phyloP scores from a whole-genome alignment of 2,329 filamentous ascomycete species.

The Pochonia chlamydosporia region DNA sequence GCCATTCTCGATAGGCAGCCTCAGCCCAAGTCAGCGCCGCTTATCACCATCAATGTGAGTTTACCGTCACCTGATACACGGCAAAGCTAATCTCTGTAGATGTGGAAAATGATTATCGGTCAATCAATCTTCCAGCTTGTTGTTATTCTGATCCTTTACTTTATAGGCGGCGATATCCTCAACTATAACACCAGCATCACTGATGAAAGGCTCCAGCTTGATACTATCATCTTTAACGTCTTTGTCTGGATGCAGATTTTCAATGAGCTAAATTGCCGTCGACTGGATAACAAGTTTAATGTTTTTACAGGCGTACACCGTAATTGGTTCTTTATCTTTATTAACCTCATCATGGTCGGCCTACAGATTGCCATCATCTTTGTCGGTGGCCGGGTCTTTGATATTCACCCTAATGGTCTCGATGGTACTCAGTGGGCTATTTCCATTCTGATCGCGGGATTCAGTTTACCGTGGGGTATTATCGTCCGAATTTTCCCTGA shows the following conservation, averaged over 20 bases:
- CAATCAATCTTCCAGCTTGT: slow-evolving; percentile 55
- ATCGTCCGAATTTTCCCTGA: slow-evolving; percentile 73
- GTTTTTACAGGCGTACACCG: slow-evolving; percentile 64
- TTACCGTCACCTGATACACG: slow-evolving; percentile 23
- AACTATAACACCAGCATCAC: slow-evolving; percentile 33
- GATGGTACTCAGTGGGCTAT: slow-evolving; percentile 72
- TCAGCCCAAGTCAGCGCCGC: slow-evolving; percentile 58
- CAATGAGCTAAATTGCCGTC: slow-evolving; percentile 43
- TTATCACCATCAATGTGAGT: slow-evolving; percentile 53
- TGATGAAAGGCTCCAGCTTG: slow-evolving; percentile 27
- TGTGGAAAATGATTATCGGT: slow-evolving; percentile 63
- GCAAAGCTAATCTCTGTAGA: slow-evolving; percentile 28
- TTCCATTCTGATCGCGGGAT: slow-evolving; percentile 68
- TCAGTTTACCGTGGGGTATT: slow-evolving; percentile 72
- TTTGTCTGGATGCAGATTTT: slow-evolving; percentile 71
- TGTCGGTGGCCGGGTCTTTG: slow-evolving; percentile 64
- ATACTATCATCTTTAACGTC: slow-evolving; percentile 62
- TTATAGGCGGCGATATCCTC: slow-evolving; percentile 51
- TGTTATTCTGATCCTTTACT: slow-evolving; percentile 53
- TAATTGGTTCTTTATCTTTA: slow-evolving; percentile 66
- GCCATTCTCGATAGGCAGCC: slow-evolving; percentile 50
- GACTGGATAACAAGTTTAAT: slow-evolving; percentile 70
- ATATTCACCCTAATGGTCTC: slow-evolving; percentile 45
- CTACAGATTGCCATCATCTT: slow-evolving; percentile 69
- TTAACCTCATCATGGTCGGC: slow-evolving; percentile 64